Percentiles rank a stretch among this genome's conserved stretches.
Conservation (phyloP, 2,329 filamentous ascomycete species). For the Aspergillus sojae region DNA sequence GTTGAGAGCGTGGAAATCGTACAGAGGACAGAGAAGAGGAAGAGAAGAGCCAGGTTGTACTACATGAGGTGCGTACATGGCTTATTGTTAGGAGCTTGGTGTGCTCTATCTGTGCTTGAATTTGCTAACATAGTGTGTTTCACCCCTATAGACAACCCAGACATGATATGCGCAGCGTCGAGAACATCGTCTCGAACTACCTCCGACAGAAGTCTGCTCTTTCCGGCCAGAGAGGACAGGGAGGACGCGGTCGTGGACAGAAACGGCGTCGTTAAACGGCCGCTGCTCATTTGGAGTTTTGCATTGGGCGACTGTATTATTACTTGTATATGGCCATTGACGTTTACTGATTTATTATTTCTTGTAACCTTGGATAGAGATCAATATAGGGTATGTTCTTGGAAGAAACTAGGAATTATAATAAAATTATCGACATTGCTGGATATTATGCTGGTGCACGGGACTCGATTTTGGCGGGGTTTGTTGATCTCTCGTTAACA, state of each 20-base stretch:
- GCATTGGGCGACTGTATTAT: constrained; percentile 33
- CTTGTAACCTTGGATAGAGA: constrained; percentile 10
- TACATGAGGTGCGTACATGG: constrained; percentile 69
- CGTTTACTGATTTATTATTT: constrained; percentile 14
- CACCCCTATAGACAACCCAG: constrained; percentile 61
- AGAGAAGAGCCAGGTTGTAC: constrained; percentile 82
- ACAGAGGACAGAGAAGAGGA: constrained; percentile 80
- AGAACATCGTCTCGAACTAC: constrained; percentile 73
- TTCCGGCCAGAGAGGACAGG: constrained; percentile 28
- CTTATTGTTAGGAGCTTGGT: neutral
- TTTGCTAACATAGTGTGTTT: constrained; percentile 16
- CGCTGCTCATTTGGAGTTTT: constrained; percentile 17
- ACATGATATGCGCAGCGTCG: constrained; percentile 85
- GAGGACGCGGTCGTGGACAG: constrained; percentile 17
- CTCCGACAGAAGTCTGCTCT: constrained; percentile 56
- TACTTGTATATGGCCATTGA: constrained; percentile 27
- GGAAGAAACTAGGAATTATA: neutral
- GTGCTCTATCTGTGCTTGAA: neutral
- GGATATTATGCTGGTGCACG: neutral
- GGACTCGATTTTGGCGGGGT: neutral
- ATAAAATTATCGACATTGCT: neutral
- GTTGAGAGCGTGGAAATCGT: constrained; percentile 92
- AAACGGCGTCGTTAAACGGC: constrained; percentile 24
- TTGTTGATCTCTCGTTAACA: neutral
- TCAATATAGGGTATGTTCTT: constrained; percentile 6